Conservation (phyloP, 768 basidiomycete species). For the Melanogaster broomeanus region DNA sequence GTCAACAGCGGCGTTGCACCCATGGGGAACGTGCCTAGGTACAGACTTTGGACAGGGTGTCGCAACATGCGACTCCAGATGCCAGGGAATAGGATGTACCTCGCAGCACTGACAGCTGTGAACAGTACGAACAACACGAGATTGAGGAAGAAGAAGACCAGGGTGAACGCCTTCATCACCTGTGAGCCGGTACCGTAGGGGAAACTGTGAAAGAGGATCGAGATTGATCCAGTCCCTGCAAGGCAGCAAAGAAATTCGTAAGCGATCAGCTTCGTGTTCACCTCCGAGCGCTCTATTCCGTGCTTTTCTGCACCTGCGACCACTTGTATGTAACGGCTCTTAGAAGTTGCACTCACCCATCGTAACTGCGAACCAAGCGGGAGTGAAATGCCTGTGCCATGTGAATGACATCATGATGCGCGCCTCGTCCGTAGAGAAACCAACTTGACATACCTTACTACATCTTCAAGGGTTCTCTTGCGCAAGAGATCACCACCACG, state of each 20-base stretch:
- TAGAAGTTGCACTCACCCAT: slow-evolving; percentile 45
- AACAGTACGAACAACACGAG: slow-evolving; percentile 55
- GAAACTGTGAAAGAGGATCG: slow-evolving; percentile 55
- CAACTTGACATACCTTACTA: slow-evolving; percentile 36
- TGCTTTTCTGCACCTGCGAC: too few species aligned
- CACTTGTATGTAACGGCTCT: not conserved
- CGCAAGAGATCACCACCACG: not conserved
- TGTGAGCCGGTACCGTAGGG: slow-evolving; percentile 50
- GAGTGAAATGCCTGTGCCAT: slow-evolving; percentile 47
- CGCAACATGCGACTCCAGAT: slow-evolving; percentile 49
- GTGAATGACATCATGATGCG: not conserved
- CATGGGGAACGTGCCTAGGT: slow-evolving; percentile 55
- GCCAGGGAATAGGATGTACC: slow-evolving; percentile 56
- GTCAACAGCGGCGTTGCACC: slow-evolving; percentile 60
- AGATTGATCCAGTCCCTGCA: slow-evolving; percentile 51
- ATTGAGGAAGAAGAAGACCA: slow-evolving; percentile 62
- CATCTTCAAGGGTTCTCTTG: slow-evolving; percentile 35
- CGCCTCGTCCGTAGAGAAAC: not conserved
- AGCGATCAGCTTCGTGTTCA: not conserved
- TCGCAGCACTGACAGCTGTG: slow-evolving; percentile 42
- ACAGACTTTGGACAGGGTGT: slow-evolving; percentile 54
- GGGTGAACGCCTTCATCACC: slow-evolving; percentile 42
- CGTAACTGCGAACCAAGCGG: slow-evolving; percentile 55
- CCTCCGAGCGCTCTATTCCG: too few species aligned
- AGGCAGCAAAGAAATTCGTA: not conserved